Evolutionary conservation across 225 moss, liverwort and hornwort genomes (phyloP), one percentile per base, ranked within the genome.

Genomic region (Bryoerythrophyllum caledonicum): DNA sequence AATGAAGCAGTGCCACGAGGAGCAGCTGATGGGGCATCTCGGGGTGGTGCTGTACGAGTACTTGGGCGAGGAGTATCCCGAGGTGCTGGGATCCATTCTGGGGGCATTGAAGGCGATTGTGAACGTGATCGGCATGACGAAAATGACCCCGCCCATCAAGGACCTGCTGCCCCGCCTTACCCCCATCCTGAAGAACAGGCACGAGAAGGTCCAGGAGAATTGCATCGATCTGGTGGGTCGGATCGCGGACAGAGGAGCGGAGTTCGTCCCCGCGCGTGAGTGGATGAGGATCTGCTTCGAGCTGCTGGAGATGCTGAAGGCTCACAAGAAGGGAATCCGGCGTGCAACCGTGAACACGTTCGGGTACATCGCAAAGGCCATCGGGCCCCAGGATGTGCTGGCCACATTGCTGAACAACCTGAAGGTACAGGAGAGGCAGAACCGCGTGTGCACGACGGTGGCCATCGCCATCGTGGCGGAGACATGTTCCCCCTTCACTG

Each of bases 281-380:
- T 99, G 99, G 99, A 99, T 95, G 99, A 90, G 99, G 69, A 99
- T 99, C 66, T 99, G 99, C 73, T 99, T 99, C 77, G 99, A 99
- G 61, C 83, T 99, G 10, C 72, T 99, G 80, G 95, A 99, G 87
- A 99, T 99, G 99, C 85, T 99, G 0, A 99, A 99, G 85, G 99
- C 99, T 19, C 99, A 99, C 77, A 99, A 99, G 85, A 99, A 99
- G 76, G 99, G 99, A 64, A 99, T 99, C 32, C 86, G 99, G 73
- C 93, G 99, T 78, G 95, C 99, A 56, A 99, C 99, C 13, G 95
- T 99, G 68, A 99, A 99, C 37, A 99, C 99, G 7, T 99, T 99
- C 75, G 99, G 95, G 25, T 99, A 99, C 79, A 99, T 99, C 65
- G 99, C 99, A 0, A 99, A 99, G 85, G 99, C 99, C 43, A 99